Evolutionary conservation across 139 green algal genomes (phyloP).

Genomic region (Chlamydomonas incerta): DNA sequence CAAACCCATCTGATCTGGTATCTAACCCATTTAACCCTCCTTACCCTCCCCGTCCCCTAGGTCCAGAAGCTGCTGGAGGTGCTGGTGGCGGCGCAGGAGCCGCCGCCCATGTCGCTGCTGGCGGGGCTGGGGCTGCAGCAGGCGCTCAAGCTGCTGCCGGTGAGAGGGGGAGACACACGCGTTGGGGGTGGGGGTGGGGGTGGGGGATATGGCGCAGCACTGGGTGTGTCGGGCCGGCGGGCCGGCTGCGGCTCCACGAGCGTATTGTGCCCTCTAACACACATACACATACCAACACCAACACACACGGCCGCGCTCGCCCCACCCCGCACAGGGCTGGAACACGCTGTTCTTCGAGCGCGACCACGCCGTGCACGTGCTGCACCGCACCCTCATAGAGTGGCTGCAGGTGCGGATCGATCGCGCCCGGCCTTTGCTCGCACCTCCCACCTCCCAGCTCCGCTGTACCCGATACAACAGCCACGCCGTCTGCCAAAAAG

Average conservation of each 20-base stretch:
- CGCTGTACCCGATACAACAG: not conserved
- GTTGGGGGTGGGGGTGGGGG: not conserved
- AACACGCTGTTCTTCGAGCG: conserved; percentile 31
- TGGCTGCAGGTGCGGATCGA: conserved; percentile 27
- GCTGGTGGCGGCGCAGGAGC: conserved; percentile 43
- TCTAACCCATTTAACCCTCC: too few relatives aligned
- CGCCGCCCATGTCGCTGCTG: conserved; percentile 39
- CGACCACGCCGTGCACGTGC: conserved; percentile 33
- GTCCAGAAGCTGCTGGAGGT: conserved; percentile 38
- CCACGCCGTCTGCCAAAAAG: not conserved
- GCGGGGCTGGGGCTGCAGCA: conserved; percentile 1
- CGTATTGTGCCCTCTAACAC: too few relatives aligned
- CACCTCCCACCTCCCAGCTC: too few relatives aligned
- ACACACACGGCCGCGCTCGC: not conserved
- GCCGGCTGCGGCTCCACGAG: too few relatives aligned
- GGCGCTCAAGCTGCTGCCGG: conserved; percentile 14
- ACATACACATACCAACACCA: too few relatives aligned
- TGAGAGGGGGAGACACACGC: not conserved
- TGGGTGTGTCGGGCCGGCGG: too few relatives aligned
- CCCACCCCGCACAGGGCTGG: conserved; percentile 2
- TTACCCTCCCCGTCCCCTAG: not conserved
- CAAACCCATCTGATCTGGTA: too few relatives aligned
- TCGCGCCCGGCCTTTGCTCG: too few relatives aligned
- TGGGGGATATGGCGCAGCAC: too few relatives aligned
- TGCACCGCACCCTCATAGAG: conserved; percentile 41